These are phyloP conservation scores for Globisporangium rhizosaccharum DNA, from an alignment of 352 stramenopile genomes.

Conservation along the genomic window DNA sequence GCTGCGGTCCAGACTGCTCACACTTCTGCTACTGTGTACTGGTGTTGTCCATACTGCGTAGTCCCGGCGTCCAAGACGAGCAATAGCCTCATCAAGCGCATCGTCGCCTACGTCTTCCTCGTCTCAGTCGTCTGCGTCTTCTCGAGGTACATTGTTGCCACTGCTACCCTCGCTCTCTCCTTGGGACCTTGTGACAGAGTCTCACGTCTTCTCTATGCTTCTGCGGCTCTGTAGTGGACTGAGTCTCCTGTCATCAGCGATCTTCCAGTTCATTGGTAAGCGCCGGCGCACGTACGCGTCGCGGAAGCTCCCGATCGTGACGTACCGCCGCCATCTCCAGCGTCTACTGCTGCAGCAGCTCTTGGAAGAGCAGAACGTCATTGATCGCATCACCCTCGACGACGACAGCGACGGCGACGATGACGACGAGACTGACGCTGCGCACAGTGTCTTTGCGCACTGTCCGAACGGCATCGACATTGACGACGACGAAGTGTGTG, in stretches of 20 bases:
- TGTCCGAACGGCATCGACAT: neutral
- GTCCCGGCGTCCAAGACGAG: conserved; percentile 48
- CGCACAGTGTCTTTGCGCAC: neutral
- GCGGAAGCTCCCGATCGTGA: conserved; percentile 49
- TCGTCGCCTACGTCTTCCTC: conserved; percentile 69
- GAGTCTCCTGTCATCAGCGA: conserved; percentile 56
- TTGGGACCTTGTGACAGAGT: neutral
- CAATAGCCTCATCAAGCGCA: conserved; percentile 60
- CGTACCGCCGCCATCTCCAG: conserved; percentile 51
- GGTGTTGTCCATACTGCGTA: conserved; percentile 12
- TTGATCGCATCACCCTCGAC: conserved; percentile 41
- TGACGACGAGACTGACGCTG: conserved; percentile 2
- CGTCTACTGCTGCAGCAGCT: conserved; percentile 37
- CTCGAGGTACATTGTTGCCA: conserved; percentile 28
- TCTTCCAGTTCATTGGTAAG: conserved; percentile 62
- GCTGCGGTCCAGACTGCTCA: neutral
- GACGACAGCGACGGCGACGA: conserved; percentile 11
- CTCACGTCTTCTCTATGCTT: neutral
- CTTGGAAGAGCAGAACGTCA: conserved; percentile 35
- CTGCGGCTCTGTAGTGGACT: conserved; percentile 25
- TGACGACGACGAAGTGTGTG: conserved; percentile 26
- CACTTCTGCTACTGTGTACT: neutral
- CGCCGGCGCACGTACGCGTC: conserved; percentile 45
- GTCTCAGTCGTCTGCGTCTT: conserved; percentile 76
- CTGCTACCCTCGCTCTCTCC: no score